Conservation (phyloP, 2,329 filamentous ascomycete genomes). For the Seiridium cupressi region DNA sequence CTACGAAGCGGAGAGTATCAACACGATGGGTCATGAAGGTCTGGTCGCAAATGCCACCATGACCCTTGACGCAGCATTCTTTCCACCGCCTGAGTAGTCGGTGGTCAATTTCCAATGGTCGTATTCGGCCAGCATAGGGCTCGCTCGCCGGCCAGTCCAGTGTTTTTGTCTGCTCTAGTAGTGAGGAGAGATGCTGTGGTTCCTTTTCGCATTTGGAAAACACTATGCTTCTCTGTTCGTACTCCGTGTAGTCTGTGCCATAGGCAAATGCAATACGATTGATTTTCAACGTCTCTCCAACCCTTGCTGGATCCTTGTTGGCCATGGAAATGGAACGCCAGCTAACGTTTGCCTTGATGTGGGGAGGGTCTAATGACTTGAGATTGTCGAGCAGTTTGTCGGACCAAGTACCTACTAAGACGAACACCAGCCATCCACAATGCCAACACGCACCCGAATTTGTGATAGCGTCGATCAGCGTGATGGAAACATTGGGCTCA, state of each 20-base stretch:
- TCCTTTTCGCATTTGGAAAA: not conserved
- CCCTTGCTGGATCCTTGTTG: not conserved
- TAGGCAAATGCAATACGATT: not conserved
- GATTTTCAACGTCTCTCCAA: not conserved
- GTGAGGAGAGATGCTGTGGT: not conserved
- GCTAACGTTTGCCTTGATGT: not conserved
- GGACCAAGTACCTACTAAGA: not conserved
- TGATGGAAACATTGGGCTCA: not conserved
- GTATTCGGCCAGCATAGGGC: not conserved
- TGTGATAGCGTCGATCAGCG: not conserved
- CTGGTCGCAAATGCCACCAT: conserved; percentile 1
- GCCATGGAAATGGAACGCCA: not conserved
- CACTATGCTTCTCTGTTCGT: not conserved
- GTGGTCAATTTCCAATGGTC: not conserved
- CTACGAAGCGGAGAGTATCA: not conserved
- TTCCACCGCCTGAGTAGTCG: not conserved
- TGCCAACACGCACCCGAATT: not conserved
- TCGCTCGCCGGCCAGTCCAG: not conserved
- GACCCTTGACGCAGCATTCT: not conserved
- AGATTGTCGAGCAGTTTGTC: not conserved
- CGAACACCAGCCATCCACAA: not conserved
- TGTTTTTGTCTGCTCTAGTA: not conserved
- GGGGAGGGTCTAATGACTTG: not conserved
- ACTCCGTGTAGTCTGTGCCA: not conserved
- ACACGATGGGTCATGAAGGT: conserved; percentile 1